phyloP scores from a whole-genome alignment of 2,329 filamentous ascomycete species.

The Aschersonia sp. region DNA sequence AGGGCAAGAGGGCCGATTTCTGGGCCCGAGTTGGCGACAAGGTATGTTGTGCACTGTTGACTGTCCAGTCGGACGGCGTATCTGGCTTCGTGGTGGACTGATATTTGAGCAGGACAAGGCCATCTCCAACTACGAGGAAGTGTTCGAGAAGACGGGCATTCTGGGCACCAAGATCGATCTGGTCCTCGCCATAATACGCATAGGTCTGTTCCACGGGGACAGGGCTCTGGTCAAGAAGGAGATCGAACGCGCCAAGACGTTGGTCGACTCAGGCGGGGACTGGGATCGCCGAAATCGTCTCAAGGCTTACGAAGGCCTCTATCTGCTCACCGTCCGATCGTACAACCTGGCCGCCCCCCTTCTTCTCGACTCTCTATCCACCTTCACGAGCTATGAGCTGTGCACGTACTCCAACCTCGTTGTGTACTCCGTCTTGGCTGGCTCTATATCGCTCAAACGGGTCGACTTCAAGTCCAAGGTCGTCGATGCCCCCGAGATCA shows the following conservation, averaged over 20 bases:
- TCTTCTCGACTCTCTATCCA: constrained; percentile 91
- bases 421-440: constrained; percentile 88
- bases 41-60: constrained; percentile 31
- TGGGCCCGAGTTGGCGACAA: constrained; percentile 95
- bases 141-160: constrained; percentile 95
- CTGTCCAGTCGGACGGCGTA: constrained; percentile 57
- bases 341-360: constrained; percentile 83
- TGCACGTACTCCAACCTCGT: constrained; percentile 94
- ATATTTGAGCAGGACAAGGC: constrained; percentile 64
- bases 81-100: constrained; percentile 8
- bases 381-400: constrained; percentile 96
- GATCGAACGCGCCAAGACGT: constrained; percentile 72
- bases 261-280: constrained; percentile 91
- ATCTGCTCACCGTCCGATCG: constrained; percentile 82
- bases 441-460: constrained; percentile 85
- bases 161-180: constrained; percentile 95
- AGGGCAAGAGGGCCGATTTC: constrained; percentile 91
- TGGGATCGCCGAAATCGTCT: constrained; percentile 97
- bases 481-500: constrained; percentile 95
- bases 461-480: constrained; percentile 99
- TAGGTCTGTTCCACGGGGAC: constrained; percentile 93
- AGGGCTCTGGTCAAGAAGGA: constrained; percentile 87
- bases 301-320: constrained; percentile 94
- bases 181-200: constrained; percentile 88
- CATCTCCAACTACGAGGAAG: constrained; percentile 77